A percentile compares a stretch with the other conserved stretches of the same genome.
Evolutionary conservation across 2,329 filamentous ascomycete genomes (phyloP).

Genomic region (Cryphonectria radicalis): DNA sequence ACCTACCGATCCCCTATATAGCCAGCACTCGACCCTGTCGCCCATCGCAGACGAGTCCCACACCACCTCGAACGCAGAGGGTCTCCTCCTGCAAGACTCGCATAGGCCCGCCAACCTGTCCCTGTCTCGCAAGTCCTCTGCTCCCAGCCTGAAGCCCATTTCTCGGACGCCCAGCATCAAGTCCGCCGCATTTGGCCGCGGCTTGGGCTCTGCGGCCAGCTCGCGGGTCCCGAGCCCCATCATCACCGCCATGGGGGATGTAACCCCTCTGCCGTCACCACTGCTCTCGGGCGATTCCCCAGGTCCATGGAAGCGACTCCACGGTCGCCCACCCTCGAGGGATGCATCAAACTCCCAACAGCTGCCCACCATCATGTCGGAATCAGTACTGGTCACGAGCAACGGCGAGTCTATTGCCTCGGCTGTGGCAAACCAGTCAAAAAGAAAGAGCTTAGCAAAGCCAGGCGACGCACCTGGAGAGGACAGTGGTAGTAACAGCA

Average conservation of each 20-base stretch:
- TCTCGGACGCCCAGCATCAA: conserved; percentile 66
- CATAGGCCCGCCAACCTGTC: conserved; percentile 34
- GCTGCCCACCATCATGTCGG: conserved; percentile 42
- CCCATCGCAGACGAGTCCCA: conserved; percentile 30
- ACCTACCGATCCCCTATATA: conserved; percentile 29
- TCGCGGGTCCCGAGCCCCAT: conserved; percentile 75
- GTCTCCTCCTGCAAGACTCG: conserved; percentile 22
- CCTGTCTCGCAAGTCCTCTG: conserved; percentile 47
- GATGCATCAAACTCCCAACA: conserved; percentile 42
- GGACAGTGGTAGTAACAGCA: conserved; percentile 8
- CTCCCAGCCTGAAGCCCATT: conserved; percentile 54
- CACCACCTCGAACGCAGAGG: conserved; percentile 21
- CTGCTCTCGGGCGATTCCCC: conserved; percentile 68
- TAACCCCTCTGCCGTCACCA: conserved; percentile 80
- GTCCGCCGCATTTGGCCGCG: conserved; percentile 52
- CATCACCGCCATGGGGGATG: conserved; percentile 74
- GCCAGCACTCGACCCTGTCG: conserved; percentile 31
- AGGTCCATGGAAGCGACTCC: conserved; percentile 66
- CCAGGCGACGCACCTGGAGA: conserved; percentile 16
- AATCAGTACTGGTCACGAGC: conserved; percentile 54
- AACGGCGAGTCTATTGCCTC: conserved; percentile 58
- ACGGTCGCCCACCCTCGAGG: conserved; percentile 51
- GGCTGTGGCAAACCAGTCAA: conserved; percentile 56
- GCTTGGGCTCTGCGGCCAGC: conserved; percentile 62
- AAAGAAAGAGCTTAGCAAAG: conserved; percentile 50